Percentiles rank a stretch among this genome's conserved stretches.
Evolutionary conservation across 257 asterid genomes (phyloP).

Genomic region (Nemophila menziesii): DNA sequence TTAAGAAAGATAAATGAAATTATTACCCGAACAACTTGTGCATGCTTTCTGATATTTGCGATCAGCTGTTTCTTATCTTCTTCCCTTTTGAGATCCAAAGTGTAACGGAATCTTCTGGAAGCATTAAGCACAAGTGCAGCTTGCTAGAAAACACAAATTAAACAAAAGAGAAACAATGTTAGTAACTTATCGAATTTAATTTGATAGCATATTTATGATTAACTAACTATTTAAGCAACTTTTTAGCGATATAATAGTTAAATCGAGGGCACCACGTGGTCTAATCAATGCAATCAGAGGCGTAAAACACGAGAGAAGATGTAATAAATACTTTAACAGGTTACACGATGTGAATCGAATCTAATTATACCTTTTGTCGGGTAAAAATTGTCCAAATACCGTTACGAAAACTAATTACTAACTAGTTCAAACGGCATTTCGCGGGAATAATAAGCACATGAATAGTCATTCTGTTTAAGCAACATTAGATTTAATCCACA

Average conservation of each 20-base stretch:
- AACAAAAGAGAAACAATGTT: constrained; percentile 5
- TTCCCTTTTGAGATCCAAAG: constrained; percentile 82
- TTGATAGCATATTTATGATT: no score
- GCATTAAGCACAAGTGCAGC: constrained; percentile 96
- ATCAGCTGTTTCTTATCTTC: constrained; percentile 70
- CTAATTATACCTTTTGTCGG: no score
- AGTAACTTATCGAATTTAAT: neutral
- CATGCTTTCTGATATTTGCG: constrained; percentile 75
- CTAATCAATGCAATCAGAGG: no score
- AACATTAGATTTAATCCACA: neutral
- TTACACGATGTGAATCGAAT: no score
- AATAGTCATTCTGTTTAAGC: neutral
- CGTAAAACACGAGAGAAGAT: no score
- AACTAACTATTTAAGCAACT: no score
- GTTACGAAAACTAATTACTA: neutral
- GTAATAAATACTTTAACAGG: no score
- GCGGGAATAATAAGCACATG: neutral
- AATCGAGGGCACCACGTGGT: no score
- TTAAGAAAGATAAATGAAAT: constrained; percentile 11
- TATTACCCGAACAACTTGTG: constrained; percentile 94
- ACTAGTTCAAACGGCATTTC: neutral
- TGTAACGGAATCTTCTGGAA: constrained; percentile 86
- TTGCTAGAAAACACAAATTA: constrained; percentile 47
- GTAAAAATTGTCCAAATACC: no score
- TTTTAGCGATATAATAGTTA: no score